phyloP scores from a whole-genome alignment of 1,139 yeast genomes.

The Meyerozyma guilliermondii region DNA sequence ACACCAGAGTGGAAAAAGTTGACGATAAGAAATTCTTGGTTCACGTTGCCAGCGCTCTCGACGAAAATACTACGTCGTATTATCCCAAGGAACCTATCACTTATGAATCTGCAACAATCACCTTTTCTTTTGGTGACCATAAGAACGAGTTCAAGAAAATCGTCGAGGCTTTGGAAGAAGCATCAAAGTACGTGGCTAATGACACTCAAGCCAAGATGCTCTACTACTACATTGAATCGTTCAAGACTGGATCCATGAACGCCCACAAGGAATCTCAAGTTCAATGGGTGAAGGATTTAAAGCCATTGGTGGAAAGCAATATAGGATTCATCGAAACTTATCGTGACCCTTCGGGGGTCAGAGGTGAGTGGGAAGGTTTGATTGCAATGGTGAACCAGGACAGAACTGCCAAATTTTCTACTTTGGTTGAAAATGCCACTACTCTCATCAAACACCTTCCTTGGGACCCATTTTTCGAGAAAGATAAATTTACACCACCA shows the following conservation, averaged over 20 bases:
- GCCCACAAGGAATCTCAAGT: constrained; percentile 83
- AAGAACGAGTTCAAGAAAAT: constrained; percentile 55
- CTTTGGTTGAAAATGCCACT: constrained; percentile 63
- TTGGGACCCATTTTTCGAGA: constrained; percentile 72
- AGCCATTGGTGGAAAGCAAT: constrained; percentile 80
- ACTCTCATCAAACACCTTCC: constrained; percentile 64
- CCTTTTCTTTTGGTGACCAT: constrained; percentile 77
- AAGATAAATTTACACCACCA: constrained; percentile 84
- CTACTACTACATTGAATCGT: constrained; percentile 60
- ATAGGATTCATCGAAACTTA: constrained; percentile 90
- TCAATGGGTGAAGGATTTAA: constrained; percentile 81
- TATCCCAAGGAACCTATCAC: constrained; percentile 27
- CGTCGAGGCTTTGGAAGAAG: constrained; percentile 50
- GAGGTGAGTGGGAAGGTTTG: constrained; percentile 92
- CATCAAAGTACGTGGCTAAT: constrained; percentile 63
- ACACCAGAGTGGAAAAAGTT: constrained; percentile 63
- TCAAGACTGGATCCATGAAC: constrained; percentile 76
- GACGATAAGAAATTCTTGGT: constrained; percentile 43
- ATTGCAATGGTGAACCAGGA: constrained; percentile 92
- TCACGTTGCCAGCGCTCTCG: constrained; percentile 56
- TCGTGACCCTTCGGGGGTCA: constrained; percentile 85
- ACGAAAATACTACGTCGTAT: constrained; percentile 37
- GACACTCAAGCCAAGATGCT: constrained; percentile 66
- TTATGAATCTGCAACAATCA: constrained; percentile 27
- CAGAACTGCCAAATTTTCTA: constrained; percentile 73